phyloP scores from a whole-genome alignment of 192 early-diverging fungal species.

The Piromyces finnis region DNA sequence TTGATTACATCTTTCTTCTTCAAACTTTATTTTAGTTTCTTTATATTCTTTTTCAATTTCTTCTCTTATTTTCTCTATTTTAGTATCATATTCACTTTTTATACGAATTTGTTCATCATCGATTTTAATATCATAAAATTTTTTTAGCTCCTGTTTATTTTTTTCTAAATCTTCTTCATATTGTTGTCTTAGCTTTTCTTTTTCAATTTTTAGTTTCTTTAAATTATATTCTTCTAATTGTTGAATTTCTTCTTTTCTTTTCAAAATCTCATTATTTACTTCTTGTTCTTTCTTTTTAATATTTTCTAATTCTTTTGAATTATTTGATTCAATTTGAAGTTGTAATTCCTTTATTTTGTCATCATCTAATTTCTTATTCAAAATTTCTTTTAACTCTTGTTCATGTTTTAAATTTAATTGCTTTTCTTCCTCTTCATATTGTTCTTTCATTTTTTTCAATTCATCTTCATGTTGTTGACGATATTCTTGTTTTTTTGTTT shows the following conservation, averaged over 20 bases:
- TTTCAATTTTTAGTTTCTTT: background rate
- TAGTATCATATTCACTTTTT: background rate
- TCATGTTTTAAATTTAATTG: background rate
- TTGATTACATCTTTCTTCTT: background rate
- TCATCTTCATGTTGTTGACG: background rate
- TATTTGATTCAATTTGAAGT: background rate
- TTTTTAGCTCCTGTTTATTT: constrained; percentile 2
- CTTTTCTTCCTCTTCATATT: background rate
- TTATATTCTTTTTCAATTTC: background rate
- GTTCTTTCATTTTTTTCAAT: background rate
- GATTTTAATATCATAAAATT: background rate
- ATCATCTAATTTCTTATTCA: background rate
- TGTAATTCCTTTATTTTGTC: constrained; percentile 1
- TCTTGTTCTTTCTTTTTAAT: constrained; percentile 3
- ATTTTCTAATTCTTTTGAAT: constrained; percentile 2
- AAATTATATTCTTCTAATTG: background rate
- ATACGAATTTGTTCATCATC: constrained; percentile 1
- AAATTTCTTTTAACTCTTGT: background rate
- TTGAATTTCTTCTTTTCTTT: constrained; percentile 1
- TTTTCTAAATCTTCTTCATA: constrained; percentile 1
- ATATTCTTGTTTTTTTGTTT: background rate
- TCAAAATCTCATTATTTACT: background rate
- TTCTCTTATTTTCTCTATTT: background rate
- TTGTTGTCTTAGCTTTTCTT: background rate
- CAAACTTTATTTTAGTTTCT: background rate